These are phyloP conservation scores for Lecanicillium sp. DNA, from an alignment of 2,329 filamentous ascomycete genomes.

Conservation along the genomic window DNA sequence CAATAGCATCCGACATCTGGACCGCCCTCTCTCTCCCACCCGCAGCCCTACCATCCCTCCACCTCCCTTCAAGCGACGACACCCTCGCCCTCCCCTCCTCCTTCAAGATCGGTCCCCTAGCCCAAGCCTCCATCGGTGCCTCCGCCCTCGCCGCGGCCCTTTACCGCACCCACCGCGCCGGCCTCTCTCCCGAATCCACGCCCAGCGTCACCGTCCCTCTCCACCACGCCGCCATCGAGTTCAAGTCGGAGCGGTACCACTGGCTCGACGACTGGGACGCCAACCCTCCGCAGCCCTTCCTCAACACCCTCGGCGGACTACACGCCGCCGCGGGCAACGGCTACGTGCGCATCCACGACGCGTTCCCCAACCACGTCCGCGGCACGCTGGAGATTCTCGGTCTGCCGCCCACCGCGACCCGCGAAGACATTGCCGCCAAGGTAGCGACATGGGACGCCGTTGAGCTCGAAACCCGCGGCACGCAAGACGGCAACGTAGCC, in stretches of 20 bases:
- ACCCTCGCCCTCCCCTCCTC: slow-evolving; percentile 33
- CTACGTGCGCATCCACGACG: slow-evolving; percentile 46
- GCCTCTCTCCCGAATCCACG: slow-evolving; percentile 8
- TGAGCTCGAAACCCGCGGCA: slow-evolving; percentile 39
- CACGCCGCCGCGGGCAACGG: slow-evolving; percentile 44
- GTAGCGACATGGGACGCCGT: slow-evolving; percentile 32
- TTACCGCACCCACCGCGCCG: slow-evolving; percentile 28
- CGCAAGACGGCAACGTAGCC: slow-evolving; percentile 29
- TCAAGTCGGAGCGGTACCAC: slow-evolving; percentile 44
- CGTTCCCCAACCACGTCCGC: slow-evolving; percentile 40
- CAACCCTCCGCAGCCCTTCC: slow-evolving; percentile 21
- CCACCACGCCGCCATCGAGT: slow-evolving; percentile 41
- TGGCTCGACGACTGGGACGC: slow-evolving; percentile 21
- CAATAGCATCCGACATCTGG: neutral
- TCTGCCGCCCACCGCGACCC: slow-evolving; percentile 21
- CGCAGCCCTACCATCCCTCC: neutral
- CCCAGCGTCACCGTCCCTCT: slow-evolving; percentile 34
- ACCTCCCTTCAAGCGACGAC: neutral
- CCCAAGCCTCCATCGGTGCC: slow-evolving; percentile 42
- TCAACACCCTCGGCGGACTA: slow-evolving; percentile 39
- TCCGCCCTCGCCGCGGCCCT: slow-evolving; percentile 42
- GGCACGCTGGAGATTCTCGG: slow-evolving; percentile 36
- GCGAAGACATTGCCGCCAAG: slow-evolving; percentile 29
- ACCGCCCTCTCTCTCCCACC: neutral
- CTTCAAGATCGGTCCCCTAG: slow-evolving; percentile 45